Evolutionary conservation across 2,329 filamentous ascomycete species (phyloP).

Genomic region (Talaromyces pinophilus): DNA sequence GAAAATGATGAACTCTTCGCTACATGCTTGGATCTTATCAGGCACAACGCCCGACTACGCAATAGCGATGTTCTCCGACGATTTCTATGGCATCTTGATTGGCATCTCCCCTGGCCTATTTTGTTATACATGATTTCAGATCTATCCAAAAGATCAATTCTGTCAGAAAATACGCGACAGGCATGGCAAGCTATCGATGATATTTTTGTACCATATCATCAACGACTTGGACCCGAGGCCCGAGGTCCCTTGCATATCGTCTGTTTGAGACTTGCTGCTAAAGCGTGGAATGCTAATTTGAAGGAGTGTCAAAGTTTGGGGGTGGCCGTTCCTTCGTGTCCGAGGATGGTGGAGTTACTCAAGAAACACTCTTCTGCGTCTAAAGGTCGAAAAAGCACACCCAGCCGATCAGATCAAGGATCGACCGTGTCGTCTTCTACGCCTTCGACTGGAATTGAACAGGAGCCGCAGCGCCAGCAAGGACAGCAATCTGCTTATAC

Average conservation of each 20-base stretch:
- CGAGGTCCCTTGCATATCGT: slow-evolving; percentile 17
- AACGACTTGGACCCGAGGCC: slow-evolving; percentile 13
- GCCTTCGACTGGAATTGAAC: neutral
- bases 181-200: slow-evolving; percentile 15
- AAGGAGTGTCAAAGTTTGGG: slow-evolving; percentile 4
- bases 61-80: slow-evolving; percentile 1
- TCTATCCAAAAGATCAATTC: slow-evolving; percentile 9
- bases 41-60: slow-evolving; percentile 1
- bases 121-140: slow-evolving; percentile 13
- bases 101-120: slow-evolving; percentile 20
- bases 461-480: neutral
- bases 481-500: neutral
- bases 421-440: neutral
- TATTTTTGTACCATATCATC: slow-evolving; percentile 5
- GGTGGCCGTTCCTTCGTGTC: neutral
- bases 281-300: slow-evolving; percentile 16
- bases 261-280: slow-evolving; percentile 14
- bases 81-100: slow-evolving; percentile 18
- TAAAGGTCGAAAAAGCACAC: slow-evolving; percentile 1
- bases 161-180: slow-evolving; percentile 8
- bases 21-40: slow-evolving; percentile 14
- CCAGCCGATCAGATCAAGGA: neutral
- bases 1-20: slow-evolving; percentile 14
- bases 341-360: slow-evolving; percentile 7
- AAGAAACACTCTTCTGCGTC: neutral